phyloP scores from a whole-genome alignment of 345 rosid genomes.

The Melaleuca alternifolia region DNA sequence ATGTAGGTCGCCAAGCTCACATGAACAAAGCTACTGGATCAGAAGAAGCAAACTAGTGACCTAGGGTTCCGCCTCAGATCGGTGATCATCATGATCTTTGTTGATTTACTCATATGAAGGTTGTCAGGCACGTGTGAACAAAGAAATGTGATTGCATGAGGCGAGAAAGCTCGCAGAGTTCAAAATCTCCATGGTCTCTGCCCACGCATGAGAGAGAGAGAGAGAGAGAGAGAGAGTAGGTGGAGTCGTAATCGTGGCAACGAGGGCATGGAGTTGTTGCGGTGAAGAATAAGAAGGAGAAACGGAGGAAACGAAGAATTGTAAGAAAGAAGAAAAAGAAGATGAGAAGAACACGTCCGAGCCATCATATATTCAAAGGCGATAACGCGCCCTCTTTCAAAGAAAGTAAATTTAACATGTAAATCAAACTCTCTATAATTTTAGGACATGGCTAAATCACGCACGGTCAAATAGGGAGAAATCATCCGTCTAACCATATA shows the following conservation, averaged over 20 bases:
- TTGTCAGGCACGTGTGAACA: too few species aligned
- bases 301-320: fast-evolving
- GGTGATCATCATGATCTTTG: background rate
- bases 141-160: too few species aligned
- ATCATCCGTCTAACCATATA: background rate
- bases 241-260: background rate
- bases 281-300: background rate
- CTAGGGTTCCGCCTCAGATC: background rate
- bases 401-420: background rate
- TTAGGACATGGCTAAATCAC: too few species aligned
- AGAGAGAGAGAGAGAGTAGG: too few species aligned
- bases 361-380: background rate
- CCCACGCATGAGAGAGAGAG: background rate
- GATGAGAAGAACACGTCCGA: background rate
- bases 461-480: too few species aligned
- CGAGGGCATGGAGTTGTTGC: background rate
- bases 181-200: background rate
- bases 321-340: background rate
- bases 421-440: background rate
- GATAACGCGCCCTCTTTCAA: background rate
- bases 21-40: background rate
- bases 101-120: background rate
- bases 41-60: background rate
- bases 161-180: background rate
- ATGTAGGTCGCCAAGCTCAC: fast-evolving